Conservation (phyloP, 2,329 filamentous ascomycete species). For the Fusarium odoratissimum region DNA sequence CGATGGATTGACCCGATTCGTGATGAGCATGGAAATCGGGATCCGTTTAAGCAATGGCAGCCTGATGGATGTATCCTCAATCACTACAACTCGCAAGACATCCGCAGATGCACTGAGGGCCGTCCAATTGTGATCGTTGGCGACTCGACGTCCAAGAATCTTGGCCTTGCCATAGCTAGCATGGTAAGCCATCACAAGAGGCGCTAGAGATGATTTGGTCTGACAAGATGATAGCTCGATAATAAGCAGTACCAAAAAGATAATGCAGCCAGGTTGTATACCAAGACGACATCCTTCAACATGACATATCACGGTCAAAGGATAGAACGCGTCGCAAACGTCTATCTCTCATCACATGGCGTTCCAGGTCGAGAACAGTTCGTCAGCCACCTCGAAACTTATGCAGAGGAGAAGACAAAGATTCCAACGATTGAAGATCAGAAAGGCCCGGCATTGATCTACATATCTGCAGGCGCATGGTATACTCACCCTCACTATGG, state of each 20-base stretch:
- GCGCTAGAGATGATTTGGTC: too few species aligned
- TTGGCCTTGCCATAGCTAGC: slow-evolving; percentile 62
- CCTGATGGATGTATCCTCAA: slow-evolving; percentile 68
- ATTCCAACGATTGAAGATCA: background rate
- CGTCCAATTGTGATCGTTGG: slow-evolving; percentile 68
- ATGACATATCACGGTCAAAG: slow-evolving; percentile 9
- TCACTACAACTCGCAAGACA: slow-evolving; percentile 62
- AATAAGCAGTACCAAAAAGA: background rate
- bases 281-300: background rate
- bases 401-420: background rate
- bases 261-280: background rate
- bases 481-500: background rate
- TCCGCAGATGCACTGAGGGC: slow-evolving; percentile 62
- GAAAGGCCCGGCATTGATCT: background rate
- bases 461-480: background rate
- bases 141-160: slow-evolving; percentile 67
- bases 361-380: background rate
- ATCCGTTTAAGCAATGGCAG: slow-evolving; percentile 63
- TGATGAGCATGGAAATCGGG: slow-evolving; percentile 41
- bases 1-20: slow-evolving; percentile 56
- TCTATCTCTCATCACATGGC: background rate
- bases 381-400: background rate
- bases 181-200: slow-evolving; percentile 27
- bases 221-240: slow-evolving; percentile 3
- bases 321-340: background rate